Percentiles rank a stretch among this genome's conserved stretches.
phyloP scores from a whole-genome alignment of 2,329 filamentous ascomycete species.

The Venturia aucupariae region DNA sequence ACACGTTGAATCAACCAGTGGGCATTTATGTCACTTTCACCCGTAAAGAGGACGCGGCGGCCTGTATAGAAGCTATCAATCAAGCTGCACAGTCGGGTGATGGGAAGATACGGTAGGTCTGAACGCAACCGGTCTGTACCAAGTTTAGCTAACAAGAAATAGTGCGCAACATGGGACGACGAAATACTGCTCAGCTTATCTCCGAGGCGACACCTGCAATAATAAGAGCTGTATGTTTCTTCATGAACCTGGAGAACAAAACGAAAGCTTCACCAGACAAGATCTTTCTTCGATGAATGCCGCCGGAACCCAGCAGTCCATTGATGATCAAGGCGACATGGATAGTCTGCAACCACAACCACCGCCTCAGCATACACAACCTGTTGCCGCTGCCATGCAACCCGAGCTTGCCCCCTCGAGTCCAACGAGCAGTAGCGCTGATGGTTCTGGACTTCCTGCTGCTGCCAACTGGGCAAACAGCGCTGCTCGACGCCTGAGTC shows the following conservation, averaged over 20 bases:
- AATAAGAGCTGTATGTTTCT: constrained; percentile 98
- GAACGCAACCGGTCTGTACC: constrained; percentile 21
- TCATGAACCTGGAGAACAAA: constrained; percentile 96
- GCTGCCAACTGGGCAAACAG: constrained; percentile 87
- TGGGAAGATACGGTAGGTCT: constrained; percentile 78
- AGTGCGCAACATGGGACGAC: constrained; percentile 78
- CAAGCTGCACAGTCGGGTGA: constrained; percentile 56
- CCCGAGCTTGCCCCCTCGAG: constrained; percentile 59
- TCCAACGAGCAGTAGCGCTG: constrained; percentile 49
- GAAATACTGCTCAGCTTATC: constrained; percentile 96
- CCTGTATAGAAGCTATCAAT: constrained; percentile 64
- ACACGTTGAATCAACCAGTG: constrained; percentile 64
- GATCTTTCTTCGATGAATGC: constrained; percentile 93
- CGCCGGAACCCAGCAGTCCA: constrained; percentile 55
- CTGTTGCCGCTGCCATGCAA: constrained; percentile 47
- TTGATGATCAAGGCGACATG: constrained; percentile 44
- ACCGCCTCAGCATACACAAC: constrained; percentile 40
- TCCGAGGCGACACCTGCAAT: constrained; percentile 87
- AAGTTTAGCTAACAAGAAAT: constrained; percentile 11
- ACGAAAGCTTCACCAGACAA: constrained; percentile 90
- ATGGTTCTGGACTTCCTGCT: constrained; percentile 83
- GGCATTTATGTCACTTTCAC: constrained; percentile 99
- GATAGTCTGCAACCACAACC: constrained; percentile 35
- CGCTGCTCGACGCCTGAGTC: constrained; percentile 62
- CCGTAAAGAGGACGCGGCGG: constrained; percentile 77